Evolutionary conservation across 2,329 filamentous ascomycete species (phyloP).

Genomic region (Fusarium marasasianum): DNA sequence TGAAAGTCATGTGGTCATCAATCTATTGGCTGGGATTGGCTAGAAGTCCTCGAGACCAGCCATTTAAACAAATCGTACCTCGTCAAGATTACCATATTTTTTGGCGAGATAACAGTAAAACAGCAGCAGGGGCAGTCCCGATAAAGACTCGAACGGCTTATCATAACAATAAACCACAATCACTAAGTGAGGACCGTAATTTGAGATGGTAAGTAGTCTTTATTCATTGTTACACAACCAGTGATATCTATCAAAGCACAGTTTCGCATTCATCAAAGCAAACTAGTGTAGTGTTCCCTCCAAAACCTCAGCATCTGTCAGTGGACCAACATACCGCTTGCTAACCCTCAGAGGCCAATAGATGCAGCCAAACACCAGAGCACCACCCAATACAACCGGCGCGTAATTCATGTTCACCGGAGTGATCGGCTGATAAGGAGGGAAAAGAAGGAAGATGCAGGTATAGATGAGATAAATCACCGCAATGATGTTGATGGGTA

Average conservation of each 20-base stretch:
- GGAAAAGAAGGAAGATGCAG: conserved; percentile 25
- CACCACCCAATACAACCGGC: conserved; percentile 12
- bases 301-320: not conserved
- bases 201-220: not conserved
- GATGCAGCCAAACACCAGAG: conserved; percentile 21
- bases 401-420: conserved; percentile 34
- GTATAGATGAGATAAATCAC: conserved; percentile 20
- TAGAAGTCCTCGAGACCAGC: not conserved
- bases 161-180: too few relatives aligned
- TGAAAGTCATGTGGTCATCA: not conserved
- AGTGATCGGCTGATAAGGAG: conserved; percentile 23
- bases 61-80: not conserved
- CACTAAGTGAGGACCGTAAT: not conserved
- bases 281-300: not conserved
- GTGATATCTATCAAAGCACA: too few relatives aligned
- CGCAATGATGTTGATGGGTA: conserved; percentile 16
- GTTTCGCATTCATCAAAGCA: not conserved
- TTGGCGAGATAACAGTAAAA: not conserved
- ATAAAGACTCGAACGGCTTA: not conserved
- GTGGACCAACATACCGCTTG: conserved; percentile 22
- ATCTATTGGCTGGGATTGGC: not conserved
- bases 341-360: conserved; percentile 29
- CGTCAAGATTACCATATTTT: not conserved
- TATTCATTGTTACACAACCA: not conserved
- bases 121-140: not conserved